These are phyloP conservation scores for Colletotrichum sp. DNA, from an alignment of 2,329 filamentous ascomycete genomes.

Conservation along the genomic window DNA sequence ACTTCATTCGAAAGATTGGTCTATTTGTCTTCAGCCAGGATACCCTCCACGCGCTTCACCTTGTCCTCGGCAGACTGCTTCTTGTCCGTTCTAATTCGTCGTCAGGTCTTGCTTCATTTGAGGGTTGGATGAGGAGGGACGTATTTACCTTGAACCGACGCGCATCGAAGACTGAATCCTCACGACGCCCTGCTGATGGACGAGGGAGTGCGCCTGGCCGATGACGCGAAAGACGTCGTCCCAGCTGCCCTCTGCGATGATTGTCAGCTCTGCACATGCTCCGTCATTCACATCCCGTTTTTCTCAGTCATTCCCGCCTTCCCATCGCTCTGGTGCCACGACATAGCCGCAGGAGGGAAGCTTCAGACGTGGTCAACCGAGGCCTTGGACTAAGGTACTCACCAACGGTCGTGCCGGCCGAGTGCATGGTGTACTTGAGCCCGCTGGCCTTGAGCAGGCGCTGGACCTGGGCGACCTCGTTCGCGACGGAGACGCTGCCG, in stretches of 20 bases:
- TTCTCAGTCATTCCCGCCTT: too few species aligned
- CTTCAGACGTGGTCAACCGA: too few species aligned
- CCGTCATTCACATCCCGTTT: too few species aligned
- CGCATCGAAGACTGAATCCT: slow-evolving; percentile 90
- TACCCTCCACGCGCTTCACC: slow-evolving; percentile 64
- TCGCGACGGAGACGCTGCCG: slow-evolving; percentile 73
- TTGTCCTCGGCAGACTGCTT: slow-evolving; percentile 82
- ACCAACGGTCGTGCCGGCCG: slow-evolving; percentile 92
- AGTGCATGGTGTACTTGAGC: slow-evolving; percentile 87
- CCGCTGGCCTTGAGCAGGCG: slow-evolving; percentile 81
- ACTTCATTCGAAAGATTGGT: not conserved
- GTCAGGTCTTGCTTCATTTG: too few species aligned
- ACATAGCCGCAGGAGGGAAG: too few species aligned
- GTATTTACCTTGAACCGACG: slow-evolving; percentile 72
- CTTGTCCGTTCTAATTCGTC: slow-evolving; percentile 75
- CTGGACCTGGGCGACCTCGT: slow-evolving; percentile 89
- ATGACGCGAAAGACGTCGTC: slow-evolving; percentile 84
- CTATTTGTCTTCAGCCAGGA: slow-evolving; percentile 42
- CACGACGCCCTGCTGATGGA: slow-evolving; percentile 78
- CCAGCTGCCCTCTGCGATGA: slow-evolving; percentile 90
- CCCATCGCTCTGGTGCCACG: too few species aligned
- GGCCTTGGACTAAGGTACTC: slow-evolving; percentile 31
- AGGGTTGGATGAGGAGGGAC: slow-evolving; percentile 26
- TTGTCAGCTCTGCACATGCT: slow-evolving; percentile 49
- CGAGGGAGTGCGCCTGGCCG: slow-evolving; percentile 81